These are phyloP conservation scores for Rheum nobile DNA, from an alignment of 148 eudicot species.

Conservation along the genomic window DNA sequence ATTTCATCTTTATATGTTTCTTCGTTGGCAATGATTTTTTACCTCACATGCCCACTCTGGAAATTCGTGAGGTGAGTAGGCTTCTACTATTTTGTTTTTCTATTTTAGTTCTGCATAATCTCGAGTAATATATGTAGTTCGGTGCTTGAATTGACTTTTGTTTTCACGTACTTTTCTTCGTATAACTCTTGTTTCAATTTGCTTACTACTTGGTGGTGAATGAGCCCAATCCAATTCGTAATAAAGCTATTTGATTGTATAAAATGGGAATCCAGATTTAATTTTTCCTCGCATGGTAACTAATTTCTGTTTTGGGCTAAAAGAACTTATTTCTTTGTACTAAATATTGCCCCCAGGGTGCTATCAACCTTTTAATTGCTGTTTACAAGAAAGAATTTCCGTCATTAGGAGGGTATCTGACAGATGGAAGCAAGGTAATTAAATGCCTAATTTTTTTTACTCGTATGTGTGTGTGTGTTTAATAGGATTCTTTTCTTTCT, in stretches of 20 bases:
- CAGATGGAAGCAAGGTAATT: constrained; percentile 81
- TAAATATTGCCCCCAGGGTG: constrained; percentile 47
- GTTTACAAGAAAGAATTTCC: constrained; percentile 82
- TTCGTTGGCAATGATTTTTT: constrained; percentile 96
- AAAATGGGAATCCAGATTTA: neutral
- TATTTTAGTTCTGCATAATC: constrained; percentile 3
- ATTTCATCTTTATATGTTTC: constrained; percentile 92
- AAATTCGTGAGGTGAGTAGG: constrained; percentile 84
- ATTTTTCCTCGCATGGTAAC: neutral
- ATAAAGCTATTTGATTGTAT: neutral
- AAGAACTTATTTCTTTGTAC: neutral
- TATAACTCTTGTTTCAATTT: neutral
- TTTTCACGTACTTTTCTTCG: neutral
- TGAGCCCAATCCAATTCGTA: neutral
- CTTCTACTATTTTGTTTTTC: neutral
- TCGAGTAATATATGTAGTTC: neutral
- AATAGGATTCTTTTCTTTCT: neutral
- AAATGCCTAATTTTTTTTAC: neutral
- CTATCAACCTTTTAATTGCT: constrained; percentile 75
- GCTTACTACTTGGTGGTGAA: neutral
- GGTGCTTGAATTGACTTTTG: neutral
- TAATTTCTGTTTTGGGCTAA: neutral
- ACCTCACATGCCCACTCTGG: constrained; percentile 98
- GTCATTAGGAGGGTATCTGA: constrained; percentile 70
- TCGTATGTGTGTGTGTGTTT: neutral